phyloP scores from a whole-genome alignment of 2,329 filamentous ascomycete genomes.

The Ophiostoma sp. region DNA sequence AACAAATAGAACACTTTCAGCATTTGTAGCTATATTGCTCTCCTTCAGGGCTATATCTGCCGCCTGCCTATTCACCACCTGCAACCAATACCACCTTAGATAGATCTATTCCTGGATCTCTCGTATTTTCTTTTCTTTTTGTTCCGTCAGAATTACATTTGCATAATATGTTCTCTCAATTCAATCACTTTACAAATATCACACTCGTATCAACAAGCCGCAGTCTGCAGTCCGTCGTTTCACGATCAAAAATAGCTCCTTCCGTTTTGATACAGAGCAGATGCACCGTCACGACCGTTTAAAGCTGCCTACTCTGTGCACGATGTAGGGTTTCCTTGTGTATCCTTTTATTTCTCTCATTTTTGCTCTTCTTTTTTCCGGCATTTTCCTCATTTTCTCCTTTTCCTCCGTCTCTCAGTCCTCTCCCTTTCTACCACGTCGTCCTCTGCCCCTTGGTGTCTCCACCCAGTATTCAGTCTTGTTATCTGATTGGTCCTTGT shows the following conservation, averaged over 20 bases:
- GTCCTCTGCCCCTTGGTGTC: not conserved
- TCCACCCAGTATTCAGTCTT: not conserved
- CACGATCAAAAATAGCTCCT: not conserved
- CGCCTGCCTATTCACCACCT: not conserved
- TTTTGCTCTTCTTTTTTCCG: not conserved
- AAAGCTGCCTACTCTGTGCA: not conserved
- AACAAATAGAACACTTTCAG: not conserved
- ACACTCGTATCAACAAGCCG: not conserved
- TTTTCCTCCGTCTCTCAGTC: not conserved
- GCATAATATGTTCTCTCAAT: too few species aligned
- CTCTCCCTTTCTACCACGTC: conserved; percentile 2
- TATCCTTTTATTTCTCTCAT: not conserved
- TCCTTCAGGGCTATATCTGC: not conserved
- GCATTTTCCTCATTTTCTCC: not conserved
- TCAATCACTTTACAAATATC: not conserved
- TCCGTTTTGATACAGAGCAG: not conserved
- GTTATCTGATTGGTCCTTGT: not conserved
- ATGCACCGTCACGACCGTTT: not conserved
- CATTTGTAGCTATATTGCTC: not conserved
- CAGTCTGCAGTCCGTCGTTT: conserved; percentile 9
- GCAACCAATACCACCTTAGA: not conserved
- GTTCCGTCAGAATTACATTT: too few species aligned
- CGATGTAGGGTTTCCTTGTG: not conserved
- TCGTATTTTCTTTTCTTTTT: not conserved
- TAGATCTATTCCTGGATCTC: not conserved